Conservation (phyloP, 768 basidiomycete genomes). For the Fomitopsis pulvina region DNA sequence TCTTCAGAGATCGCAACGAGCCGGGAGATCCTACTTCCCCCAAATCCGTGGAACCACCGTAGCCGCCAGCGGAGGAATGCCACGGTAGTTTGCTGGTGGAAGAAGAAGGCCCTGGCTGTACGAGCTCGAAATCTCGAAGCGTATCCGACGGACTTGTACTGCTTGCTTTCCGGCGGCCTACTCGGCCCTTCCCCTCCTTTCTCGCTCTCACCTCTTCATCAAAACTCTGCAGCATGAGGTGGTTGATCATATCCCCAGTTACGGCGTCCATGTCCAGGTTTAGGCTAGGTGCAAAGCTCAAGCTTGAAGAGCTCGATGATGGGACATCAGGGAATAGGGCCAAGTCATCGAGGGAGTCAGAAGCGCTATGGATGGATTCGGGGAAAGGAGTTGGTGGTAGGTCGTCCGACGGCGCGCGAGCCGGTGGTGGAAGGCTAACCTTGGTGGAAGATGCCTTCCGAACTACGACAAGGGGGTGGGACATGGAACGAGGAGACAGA, state of each 20-base stretch:
- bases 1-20: slow-evolving; percentile 10
- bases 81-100: slow-evolving; percentile 6
- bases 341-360: slow-evolving; percentile 13
- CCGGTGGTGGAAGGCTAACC: slow-evolving; percentile 17
- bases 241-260: slow-evolving; percentile 12
- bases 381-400: slow-evolving; percentile 20
- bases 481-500: slow-evolving; percentile 1
- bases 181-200: neutral
- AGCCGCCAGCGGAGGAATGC: slow-evolving; percentile 1
- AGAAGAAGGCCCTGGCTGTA: neutral
- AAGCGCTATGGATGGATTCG: slow-evolving; percentile 3
- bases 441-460: slow-evolving; percentile 21
- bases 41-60: neutral
- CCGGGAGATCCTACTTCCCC: neutral
- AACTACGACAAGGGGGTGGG: slow-evolving; percentile 18
- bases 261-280: slow-evolving; percentile 11
- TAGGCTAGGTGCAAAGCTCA: slow-evolving; percentile 21
- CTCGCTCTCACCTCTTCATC: neutral
- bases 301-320: slow-evolving; percentile 20
- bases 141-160: slow-evolving; percentile 9
- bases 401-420: slow-evolving; percentile 14
- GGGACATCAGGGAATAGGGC: slow-evolving; percentile 16
- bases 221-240: slow-evolving; percentile 16
- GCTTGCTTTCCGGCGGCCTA: neutral
- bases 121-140: slow-evolving; percentile 1